These are phyloP conservation scores for Craterostigma plantagineum DNA, from an alignment of 257 asterid genomes.

Conservation along the genomic window DNA sequence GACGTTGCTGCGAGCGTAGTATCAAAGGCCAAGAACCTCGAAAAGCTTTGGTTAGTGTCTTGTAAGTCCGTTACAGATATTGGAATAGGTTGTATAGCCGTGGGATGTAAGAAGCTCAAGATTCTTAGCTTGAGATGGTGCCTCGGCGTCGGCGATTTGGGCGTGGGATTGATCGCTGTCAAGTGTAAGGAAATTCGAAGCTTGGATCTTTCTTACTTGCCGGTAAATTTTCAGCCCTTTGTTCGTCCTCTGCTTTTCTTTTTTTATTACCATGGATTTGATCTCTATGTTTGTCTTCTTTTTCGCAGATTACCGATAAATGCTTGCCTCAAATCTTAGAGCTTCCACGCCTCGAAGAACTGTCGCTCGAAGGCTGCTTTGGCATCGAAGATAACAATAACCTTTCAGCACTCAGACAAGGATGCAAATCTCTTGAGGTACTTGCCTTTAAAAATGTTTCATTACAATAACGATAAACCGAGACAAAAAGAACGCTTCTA, in stretches of 20 bases:
- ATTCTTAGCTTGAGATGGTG: slow-evolving; percentile 75
- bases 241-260: not conserved
- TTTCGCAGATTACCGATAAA: not conserved
- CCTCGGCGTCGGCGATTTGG: slow-evolving; percentile 72
- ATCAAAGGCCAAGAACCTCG: slow-evolving; percentile 72
- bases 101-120: slow-evolving; percentile 65
- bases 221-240: slow-evolving; percentile 48
- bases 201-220: slow-evolving; percentile 72
- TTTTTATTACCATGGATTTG: too few species aligned
- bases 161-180: slow-evolving; percentile 75
- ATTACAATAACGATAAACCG: too few species aligned
- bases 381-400: not conserved
- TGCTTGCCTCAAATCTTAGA: not conserved
- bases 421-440: too few species aligned
- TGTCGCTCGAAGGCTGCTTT: not conserved
- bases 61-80: slow-evolving; percentile 64
- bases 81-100: slow-evolving; percentile 81
- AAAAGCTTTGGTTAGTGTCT: slow-evolving; percentile 52
- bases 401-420: not conserved
- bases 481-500: not conserved
- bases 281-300: too few species aligned
- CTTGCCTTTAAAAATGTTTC: too few species aligned
- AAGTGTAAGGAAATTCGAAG: slow-evolving; percentile 60
- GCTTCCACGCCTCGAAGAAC: not conserved
- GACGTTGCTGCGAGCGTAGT: slow-evolving; percentile 49